Conservation (phyloP, 768 basidiomycete genomes). For the Sarcodon sp. region DNA sequence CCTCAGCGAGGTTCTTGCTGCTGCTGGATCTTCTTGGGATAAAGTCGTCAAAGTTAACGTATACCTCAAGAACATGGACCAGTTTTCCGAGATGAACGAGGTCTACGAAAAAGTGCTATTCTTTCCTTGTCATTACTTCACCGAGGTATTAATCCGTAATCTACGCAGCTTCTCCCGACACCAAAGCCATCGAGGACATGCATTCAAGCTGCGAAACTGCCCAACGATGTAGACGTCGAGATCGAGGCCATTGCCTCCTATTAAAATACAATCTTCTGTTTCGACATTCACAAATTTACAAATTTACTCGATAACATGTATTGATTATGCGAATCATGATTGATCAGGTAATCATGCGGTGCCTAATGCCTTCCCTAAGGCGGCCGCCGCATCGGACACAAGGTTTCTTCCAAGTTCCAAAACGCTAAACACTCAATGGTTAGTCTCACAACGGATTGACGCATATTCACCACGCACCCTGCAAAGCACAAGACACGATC, state of each 20-base stretch:
- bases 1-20: conserved; percentile 36
- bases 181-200: conserved; percentile 66
- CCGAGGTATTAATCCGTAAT: background rate
- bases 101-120: conserved; percentile 35
- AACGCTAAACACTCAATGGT: conserved; percentile 14
- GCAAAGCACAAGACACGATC: background rate
- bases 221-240: conserved; percentile 60
- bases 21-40: conserved; percentile 47
- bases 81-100: conserved; percentile 44
- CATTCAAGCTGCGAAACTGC: conserved; percentile 61
- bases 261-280: background rate
- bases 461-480: conserved; percentile 6
- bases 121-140: background rate
- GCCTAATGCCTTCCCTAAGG: conserved; percentile 20
- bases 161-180: conserved; percentile 28
- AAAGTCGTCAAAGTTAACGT: conserved; percentile 45
- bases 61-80: conserved; percentile 47
- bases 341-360: conserved; percentile 3
- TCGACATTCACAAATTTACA: too few species aligned
- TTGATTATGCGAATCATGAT: too few species aligned
- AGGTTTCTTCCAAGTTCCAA: conserved; percentile 23
- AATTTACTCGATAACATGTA: too few species aligned
- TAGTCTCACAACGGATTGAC: background rate
- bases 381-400: conserved; percentile 22
- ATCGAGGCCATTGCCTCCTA: conserved; percentile 52